Evolutionary conservation across 176 grass and related monocot species (phyloP), one percentile per base, ranked within the genome.

Genomic region (Avena insularis): DNA sequence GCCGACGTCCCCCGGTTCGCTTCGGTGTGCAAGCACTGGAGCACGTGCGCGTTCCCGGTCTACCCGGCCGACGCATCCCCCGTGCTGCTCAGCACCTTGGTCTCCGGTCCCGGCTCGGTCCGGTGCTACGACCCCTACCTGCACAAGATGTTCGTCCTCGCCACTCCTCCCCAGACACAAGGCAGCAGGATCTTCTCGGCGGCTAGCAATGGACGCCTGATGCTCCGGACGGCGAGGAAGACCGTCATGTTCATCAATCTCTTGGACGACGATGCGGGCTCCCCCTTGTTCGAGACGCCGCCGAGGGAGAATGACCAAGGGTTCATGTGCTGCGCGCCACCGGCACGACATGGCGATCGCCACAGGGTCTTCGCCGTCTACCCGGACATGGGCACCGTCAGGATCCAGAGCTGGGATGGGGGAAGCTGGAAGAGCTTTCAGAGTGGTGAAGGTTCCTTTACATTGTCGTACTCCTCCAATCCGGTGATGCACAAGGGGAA

Each of bases 401-500:
- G 2, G 46, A 29, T 81, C 23, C 38, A 81, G 60, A 66, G 13
- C 79, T 81, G 79, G 79, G 60, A 48, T 29, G n/a, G 40, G 21
- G 43, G 38, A 59, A 40, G 14, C 62, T 64, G 57, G 56, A 25
- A 43, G 21, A 48, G 40, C 14, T 65, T 65, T 65, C 25, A 27
- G 3, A 15, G 16, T 80, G 8, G 8, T 21, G 40, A 2, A 75
- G 9, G 1, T 31, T 2, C 0, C 2, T 81, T 66, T 14, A 33
- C 8, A 27, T 61, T 25, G 78, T 35, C 60, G 4, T 33, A 0
- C 4, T 66, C 21, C 78, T 47, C 59, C 57, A 31, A 31, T 14
- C 79, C 60, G n/a, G 38, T 65, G 79, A 49, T 82, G 79, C 79
- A 82, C 79, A 68, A 36, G 60, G 79, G 59, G 21, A 46, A 51